Percentiles rank a stretch among this genome's conserved stretches.
phyloP scores from a whole-genome alignment of 2,329 filamentous ascomycete genomes.

The Fusarium sp. region DNA sequence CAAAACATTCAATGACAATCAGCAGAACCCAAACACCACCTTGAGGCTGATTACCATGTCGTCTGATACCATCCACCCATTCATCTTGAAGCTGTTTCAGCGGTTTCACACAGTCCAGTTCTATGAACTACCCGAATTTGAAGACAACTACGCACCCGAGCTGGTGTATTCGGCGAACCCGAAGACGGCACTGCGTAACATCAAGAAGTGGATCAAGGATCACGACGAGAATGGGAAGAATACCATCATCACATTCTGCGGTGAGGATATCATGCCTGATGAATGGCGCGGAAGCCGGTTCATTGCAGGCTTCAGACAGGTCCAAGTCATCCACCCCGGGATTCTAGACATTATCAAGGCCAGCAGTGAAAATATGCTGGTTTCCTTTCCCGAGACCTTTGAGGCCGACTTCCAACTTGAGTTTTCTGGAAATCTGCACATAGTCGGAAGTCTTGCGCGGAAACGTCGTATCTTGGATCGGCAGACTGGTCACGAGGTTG shows the following conservation, averaged over 20 bases:
- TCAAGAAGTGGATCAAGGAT: neutral
- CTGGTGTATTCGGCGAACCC: neutral
- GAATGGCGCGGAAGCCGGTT: neutral
- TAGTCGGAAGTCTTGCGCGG: neutral
- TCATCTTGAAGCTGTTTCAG: neutral
- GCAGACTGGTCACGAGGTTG: neutral
- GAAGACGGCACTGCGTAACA: neutral
- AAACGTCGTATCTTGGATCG: neutral
- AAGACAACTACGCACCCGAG: neutral
- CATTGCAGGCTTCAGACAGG: neutral
- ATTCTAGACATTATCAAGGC: neutral
- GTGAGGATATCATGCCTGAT: neutral
- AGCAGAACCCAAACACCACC: neutral
- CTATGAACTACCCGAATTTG: neutral
- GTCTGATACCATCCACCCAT: neutral
- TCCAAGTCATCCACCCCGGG: neutral
- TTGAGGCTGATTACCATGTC: neutral
- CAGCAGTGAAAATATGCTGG: neutral
- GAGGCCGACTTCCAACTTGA: neutral
- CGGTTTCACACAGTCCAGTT: neutral
- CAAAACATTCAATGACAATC: neutral
- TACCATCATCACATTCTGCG: neutral
- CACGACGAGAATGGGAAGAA: neutral
- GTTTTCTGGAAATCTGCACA: neutral
- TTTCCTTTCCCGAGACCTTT: neutral